phyloP scores from a whole-genome alignment of 805 yeast species.

The Pichia nakasei region DNA sequence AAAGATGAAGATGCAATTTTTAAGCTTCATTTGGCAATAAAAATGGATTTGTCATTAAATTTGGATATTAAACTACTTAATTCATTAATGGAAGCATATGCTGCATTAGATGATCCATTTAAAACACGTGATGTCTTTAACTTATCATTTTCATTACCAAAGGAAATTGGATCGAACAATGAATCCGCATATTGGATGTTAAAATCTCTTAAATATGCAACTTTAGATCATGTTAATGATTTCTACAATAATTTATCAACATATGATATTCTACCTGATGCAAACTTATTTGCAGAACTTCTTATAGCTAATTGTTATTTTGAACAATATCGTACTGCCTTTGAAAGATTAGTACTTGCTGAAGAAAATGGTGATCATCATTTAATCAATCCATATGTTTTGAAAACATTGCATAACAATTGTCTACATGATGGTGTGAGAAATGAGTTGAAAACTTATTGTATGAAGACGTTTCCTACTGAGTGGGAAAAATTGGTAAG shows the following conservation, averaged over 20 bases:
- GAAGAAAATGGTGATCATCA: conserved; percentile 36
- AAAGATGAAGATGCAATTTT: conserved; percentile 57
- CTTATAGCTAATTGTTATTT: conserved; percentile 64
- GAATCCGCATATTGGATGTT: conserved; percentile 62
- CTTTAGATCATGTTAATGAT: conserved; percentile 46
- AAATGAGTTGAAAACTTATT: conserved; percentile 31
- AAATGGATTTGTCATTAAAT: conserved; percentile 50
- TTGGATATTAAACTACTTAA: conserved; percentile 53
- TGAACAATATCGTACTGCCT: conserved; percentile 50
- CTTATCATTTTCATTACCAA: conserved; percentile 45
- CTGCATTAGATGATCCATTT: conserved; percentile 45
- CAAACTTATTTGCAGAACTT: conserved; percentile 47
- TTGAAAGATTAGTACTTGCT: conserved; percentile 39
- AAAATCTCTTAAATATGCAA: conserved; percentile 46
- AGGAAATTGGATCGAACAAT: conserved; percentile 44
- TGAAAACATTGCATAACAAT: conserved; percentile 41
- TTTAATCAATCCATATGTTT: conserved; percentile 33
- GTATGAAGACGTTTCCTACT: conserved; percentile 24
- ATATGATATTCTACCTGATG: conserved; percentile 44
- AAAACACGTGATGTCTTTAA: conserved; percentile 54
- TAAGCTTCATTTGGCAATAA: conserved; percentile 53
- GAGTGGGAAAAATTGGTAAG: conserved; percentile 31
- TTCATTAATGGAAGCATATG: conserved; percentile 54
- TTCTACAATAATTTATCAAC: conserved; percentile 54
- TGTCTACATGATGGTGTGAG: conserved; percentile 32